phyloP scores from a whole-genome alignment of 2,329 filamentous ascomycete genomes.

The Diplodia scrobiculata region DNA sequence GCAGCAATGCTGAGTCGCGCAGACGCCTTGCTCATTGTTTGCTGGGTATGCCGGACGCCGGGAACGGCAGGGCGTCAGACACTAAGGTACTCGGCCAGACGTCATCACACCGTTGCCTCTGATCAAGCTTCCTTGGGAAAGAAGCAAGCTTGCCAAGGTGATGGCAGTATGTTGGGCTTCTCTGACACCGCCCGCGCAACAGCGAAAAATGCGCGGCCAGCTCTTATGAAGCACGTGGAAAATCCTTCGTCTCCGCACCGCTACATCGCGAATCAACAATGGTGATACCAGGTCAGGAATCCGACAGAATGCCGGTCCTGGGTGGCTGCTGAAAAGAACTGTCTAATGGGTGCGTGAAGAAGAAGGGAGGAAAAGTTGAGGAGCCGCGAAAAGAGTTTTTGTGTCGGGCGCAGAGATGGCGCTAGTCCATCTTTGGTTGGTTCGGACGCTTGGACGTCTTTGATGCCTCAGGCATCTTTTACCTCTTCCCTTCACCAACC shows the following conservation, averaged over 20 bases:
- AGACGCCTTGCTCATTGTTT: background rate
- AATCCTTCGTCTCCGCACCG: slow-evolving; percentile 26
- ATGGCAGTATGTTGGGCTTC: slow-evolving; percentile 19
- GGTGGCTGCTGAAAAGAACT: slow-evolving; percentile 30
- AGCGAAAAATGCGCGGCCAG: slow-evolving; percentile 28
- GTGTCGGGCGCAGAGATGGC: background rate
- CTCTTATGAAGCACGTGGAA: slow-evolving; percentile 22
- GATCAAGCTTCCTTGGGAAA: no score
- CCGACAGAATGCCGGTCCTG: slow-evolving; percentile 25
- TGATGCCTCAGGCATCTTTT: background rate
- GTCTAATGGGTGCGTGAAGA: slow-evolving; percentile 28
- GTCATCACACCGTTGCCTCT: background rate
- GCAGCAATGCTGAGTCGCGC: background rate
- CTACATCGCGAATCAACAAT: slow-evolving; percentile 29
- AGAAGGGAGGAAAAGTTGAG: background rate
- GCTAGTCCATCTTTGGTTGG: background rate
- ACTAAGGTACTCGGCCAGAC: background rate
- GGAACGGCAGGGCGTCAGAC: background rate
- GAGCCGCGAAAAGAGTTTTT: slow-evolving; percentile 19
- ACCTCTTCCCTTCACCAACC: background rate
- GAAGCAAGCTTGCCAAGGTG: background rate
- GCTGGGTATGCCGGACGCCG: background rate
- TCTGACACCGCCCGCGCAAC: slow-evolving; percentile 30
- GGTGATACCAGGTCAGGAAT: background rate
- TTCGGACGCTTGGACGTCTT: background rate